Conservation (phyloP, 2,329 filamentous ascomycete species). For the Hyphodiscus sp. region DNA sequence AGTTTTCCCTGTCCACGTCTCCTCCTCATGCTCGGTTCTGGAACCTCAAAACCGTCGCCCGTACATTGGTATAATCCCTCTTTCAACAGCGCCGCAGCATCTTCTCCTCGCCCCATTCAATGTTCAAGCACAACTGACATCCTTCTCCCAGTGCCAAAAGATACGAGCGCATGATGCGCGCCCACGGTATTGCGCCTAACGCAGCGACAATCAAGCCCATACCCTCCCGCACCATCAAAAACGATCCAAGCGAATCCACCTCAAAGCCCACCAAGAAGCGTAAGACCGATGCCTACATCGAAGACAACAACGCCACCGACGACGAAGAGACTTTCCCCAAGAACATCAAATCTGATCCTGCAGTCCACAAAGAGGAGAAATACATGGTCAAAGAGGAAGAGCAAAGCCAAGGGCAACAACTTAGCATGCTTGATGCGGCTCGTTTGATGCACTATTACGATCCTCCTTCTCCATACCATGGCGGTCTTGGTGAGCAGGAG, state of each 20-base stretch:
- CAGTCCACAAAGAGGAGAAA: conserved; percentile 6
- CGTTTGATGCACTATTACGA: conserved; percentile 21
- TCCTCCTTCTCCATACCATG: conserved; percentile 5
- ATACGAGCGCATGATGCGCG: conserved; percentile 60
- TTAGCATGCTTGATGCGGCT: conserved; percentile 12
- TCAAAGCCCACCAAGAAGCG: conserved; percentile 19
- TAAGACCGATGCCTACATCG: conserved; percentile 17
- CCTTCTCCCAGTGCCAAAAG: conserved; percentile 51
- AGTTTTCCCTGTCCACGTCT: conserved; percentile 31
- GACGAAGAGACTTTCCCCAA: conserved; percentile 18
- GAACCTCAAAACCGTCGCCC: too few relatives aligned
- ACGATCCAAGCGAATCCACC: conserved; percentile 6
- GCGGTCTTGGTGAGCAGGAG: background rate
- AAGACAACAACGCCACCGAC: conserved; percentile 17
- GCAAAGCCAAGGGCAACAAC: background rate
- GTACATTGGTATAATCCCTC: too few relatives aligned
- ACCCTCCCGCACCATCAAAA: conserved; percentile 12
- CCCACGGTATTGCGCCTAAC: conserved; percentile 40
- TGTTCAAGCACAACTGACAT: background rate
- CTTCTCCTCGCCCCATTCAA: background rate
- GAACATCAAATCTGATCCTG: conserved; percentile 12
- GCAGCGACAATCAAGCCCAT: conserved; percentile 22
- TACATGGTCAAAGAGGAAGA: conserved; percentile 17
- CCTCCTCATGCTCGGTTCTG: background rate
- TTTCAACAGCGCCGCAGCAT: background rate